Conservation (phyloP, 768 basidiomycete species). For the Tephrocybe sp. region DNA sequence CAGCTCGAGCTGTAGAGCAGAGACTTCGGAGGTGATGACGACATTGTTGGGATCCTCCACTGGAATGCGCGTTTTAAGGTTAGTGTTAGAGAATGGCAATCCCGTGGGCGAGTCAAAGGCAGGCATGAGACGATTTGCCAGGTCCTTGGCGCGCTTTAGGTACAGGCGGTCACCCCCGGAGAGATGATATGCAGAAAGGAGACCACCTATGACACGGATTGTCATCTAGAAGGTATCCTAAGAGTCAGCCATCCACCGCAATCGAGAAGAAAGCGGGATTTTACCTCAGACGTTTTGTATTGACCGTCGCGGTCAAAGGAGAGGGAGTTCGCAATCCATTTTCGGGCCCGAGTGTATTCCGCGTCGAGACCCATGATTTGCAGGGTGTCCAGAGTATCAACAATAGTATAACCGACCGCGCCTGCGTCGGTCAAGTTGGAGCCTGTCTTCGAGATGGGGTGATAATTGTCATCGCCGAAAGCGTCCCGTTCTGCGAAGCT, state of each 20-base stretch:
- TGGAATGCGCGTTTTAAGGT: constrained; percentile 61
- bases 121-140: constrained; percentile 80
- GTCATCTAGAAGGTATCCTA: constrained; percentile 63
- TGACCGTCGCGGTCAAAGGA: constrained; percentile 78
- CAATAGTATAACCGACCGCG: constrained; percentile 87
- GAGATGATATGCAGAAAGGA: constrained; percentile 85
- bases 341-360: constrained; percentile 76
- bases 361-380: constrained; percentile 80
- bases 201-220: constrained; percentile 88
- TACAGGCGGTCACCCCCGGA: constrained; percentile 68
- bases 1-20: constrained; percentile 88
- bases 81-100: constrained; percentile 74
- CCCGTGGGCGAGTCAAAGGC: constrained; percentile 82
- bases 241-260: not conserved
- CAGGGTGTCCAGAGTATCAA: constrained; percentile 88
- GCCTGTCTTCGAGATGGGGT: constrained; percentile 74
- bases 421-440: constrained; percentile 75
- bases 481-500: constrained; percentile 71
- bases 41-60: constrained; percentile 60
- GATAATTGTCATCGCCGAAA: constrained; percentile 92
- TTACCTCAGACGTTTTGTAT: constrained; percentile 88
- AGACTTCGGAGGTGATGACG: constrained; percentile 81
- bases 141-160: constrained; percentile 74
- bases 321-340: constrained; percentile 72
- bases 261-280: constrained; percentile 16